Conservation (phyloP, 352 stramenopile species). For the Phytophthora lateralis region DNA sequence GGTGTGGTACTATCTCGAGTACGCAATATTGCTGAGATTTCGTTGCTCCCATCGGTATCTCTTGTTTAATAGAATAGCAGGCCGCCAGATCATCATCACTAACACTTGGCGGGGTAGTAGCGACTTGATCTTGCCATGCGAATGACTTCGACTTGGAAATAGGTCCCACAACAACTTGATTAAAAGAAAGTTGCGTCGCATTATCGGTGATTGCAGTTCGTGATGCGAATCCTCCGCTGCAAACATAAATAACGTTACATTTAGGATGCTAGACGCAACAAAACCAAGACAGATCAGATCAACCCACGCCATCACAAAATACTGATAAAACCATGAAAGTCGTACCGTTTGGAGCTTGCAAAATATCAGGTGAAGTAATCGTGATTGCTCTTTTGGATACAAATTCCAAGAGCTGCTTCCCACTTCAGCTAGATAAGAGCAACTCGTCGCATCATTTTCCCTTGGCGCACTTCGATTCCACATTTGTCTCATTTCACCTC, state of each 20-base stretch:
- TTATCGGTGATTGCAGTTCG: slow-evolving; percentile 44
- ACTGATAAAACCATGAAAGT: neutral
- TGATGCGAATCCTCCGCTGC: slow-evolving; percentile 36
- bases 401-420: slow-evolving; percentile 39
- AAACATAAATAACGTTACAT: slow-evolving; percentile 53
- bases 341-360: slow-evolving; percentile 36
- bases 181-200: slow-evolving; percentile 30
- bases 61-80: slow-evolving; percentile 25
- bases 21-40: slow-evolving; percentile 48
- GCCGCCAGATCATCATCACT: slow-evolving; percentile 6
- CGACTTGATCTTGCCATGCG: neutral
- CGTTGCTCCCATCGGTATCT: slow-evolving; percentile 21
- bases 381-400: slow-evolving; percentile 45
- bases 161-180: slow-evolving; percentile 58
- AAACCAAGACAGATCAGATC: neutral
- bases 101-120: neutral
- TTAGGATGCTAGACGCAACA: slow-evolving; percentile 31
- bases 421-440: neutral
- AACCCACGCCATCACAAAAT: neutral
- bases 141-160: slow-evolving; percentile 30
- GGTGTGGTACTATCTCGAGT: slow-evolving; percentile 58
- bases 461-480: slow-evolving; percentile 15
- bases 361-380: slow-evolving; percentile 47
- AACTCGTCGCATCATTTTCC: neutral
- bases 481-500: slow-evolving; percentile 16